Percentiles rank a stretch among this genome's conserved stretches.
phyloP scores from a whole-genome alignment of 1,284 basidiomycete genomes.

The Athelia sp. region DNA sequence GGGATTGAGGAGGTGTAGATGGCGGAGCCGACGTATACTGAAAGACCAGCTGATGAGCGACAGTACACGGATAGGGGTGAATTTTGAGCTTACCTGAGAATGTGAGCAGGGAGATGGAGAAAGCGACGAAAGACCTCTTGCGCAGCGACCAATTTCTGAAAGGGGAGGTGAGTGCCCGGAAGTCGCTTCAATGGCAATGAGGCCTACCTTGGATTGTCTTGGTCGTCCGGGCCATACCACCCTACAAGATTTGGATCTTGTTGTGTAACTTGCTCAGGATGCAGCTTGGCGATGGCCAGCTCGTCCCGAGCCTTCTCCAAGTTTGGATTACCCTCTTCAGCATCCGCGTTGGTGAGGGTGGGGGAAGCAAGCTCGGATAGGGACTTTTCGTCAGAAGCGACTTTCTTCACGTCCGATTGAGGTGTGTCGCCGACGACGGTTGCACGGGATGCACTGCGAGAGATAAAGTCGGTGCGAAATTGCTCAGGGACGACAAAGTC shows the following conservation, averaged over 20 bases:
- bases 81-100: conserved; percentile 26
- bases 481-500: not conserved
- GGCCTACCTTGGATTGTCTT: conserved; percentile 25
- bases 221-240: conserved; percentile 27
- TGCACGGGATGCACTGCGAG: not conserved
- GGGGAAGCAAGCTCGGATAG: no score
- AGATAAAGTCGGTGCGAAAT: not conserved
- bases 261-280: no score
- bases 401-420: no score
- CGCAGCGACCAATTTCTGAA: conserved; percentile 22
- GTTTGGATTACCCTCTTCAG: no score
- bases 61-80: no score
- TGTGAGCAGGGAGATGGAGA: conserved; percentile 53
- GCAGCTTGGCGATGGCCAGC: no score
- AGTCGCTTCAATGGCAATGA: conserved; percentile 1
- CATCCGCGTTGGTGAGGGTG: no score
- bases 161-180: not conserved
- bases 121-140: conserved; percentile 36
- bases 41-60: no score
- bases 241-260: conserved; percentile 16
- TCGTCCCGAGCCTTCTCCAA: no score
- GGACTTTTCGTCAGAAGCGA: no score
- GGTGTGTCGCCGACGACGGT: no score
- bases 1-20: conserved; percentile 38
- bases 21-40: conserved; percentile 30